These are phyloP conservation scores for Hebeloma cylindrosporum DNA, from an alignment of 768 basidiomycete genomes.

Conservation along the genomic window DNA sequence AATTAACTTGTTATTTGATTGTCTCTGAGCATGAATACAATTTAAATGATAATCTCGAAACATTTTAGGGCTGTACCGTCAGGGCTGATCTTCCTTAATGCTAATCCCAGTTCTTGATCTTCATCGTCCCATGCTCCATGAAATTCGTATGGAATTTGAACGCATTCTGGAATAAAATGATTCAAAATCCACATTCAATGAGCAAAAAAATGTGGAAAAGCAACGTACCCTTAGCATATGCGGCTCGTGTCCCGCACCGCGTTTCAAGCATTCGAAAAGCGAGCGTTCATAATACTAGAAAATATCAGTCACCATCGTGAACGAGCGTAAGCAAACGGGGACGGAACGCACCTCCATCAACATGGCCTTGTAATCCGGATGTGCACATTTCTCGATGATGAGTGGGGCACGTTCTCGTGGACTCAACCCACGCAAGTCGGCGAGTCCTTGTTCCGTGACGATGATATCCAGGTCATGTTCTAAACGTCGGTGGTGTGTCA, in stretches of 20 bases:
- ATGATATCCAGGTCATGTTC: conserved; percentile 50
- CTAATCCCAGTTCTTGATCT: conserved; percentile 40
- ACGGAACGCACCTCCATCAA: conserved; percentile 34
- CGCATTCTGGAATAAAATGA: conserved; percentile 27
- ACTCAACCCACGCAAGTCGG: conserved; percentile 46
- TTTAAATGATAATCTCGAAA: no score
- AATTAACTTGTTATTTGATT: no score
- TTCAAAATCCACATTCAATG: not conserved
- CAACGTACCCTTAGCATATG: conserved; percentile 45
- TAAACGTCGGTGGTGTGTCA: conserved; percentile 7
- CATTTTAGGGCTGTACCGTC: no score
- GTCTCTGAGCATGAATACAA: no score
- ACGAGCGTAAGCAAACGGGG: not conserved
- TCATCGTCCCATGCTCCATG: conserved; percentile 40
- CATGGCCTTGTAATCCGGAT: conserved; percentile 45
- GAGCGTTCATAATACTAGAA: conserved; percentile 43
- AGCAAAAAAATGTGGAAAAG: not conserved
- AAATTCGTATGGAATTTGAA: conserved; percentile 37
- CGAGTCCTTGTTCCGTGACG: conserved; percentile 50
- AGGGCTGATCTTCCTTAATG: no score
- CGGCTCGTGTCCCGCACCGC: conserved; percentile 47
- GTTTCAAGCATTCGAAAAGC: conserved; percentile 41
- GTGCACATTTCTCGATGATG: conserved; percentile 49
- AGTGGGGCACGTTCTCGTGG: conserved; percentile 46
- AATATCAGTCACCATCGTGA: not conserved